Base-by-base conservation (phyloP, 306 rosid species). In the Astragalus glycyphyllos region DNA sequence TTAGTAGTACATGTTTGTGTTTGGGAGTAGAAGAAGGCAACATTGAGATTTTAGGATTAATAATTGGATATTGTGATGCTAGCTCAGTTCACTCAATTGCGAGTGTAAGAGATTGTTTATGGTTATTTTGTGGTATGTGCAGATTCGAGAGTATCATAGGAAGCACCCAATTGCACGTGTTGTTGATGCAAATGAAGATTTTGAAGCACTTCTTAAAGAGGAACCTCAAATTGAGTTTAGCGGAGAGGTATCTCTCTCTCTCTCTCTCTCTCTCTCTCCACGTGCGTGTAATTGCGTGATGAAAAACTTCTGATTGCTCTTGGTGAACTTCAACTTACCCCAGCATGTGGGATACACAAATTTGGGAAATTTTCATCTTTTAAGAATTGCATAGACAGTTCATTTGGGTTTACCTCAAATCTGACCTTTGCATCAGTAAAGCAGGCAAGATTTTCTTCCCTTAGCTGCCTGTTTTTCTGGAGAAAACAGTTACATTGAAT, bases 111-210 rank as follows among this genome's bases (percentile, higher is more conserved):
- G 45, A 68, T 75, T 68, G 60, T 26, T 74, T 68, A 14, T 75
- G n/a, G 35, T 74, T 68, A 14, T 75, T 15, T 32, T 66, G 32
- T 69, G 67, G 40, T 72, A 12, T 73, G 12, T 81, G 79, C 90
- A 94, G 98, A 94, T 89, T 34, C 94, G 98, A 32, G 98, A 94
- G 76, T 94, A 94, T 76, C 98, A 94, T 58, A 89, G 98, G 81
- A 90, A 85, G 83, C 97, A 94, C 68, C 95, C 95, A 8, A 89
- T 84, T 84, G 98, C 97, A 7, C 92, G 90, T 11, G 95, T 87
- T 69, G 92, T 94, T 65, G 96, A 90, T 70, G 83, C 90, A 15
- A 83, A 62, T 41, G 98, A 94, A 9, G 98, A 94, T 55, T 68
- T 59, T 44, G 98, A 92, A 77, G 78, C 72, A 14, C 76, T 84